Evolutionary conservation across 2,329 filamentous ascomycete genomes (phyloP).

Genomic region (Cladophialophora exuberans): DNA sequence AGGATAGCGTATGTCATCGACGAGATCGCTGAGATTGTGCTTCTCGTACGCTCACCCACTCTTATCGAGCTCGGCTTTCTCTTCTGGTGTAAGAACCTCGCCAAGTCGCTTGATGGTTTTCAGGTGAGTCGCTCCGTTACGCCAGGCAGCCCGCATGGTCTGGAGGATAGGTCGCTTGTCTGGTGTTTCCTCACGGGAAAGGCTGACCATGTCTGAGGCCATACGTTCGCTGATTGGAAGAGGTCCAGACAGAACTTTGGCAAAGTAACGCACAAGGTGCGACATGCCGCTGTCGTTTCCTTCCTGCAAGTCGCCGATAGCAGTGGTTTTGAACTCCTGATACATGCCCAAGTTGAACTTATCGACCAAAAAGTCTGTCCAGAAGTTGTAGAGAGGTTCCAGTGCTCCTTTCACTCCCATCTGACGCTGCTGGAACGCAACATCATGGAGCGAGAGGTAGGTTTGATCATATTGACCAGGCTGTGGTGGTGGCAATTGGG

Average conservation of each 20-base stretch:
- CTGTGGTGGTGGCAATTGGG: conserved; percentile 25
- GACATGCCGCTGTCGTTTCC: conserved; percentile 60
- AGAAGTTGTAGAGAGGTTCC: conserved; percentile 68
- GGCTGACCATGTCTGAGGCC: conserved; percentile 58
- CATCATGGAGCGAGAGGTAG: conserved; percentile 32
- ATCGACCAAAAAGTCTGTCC: conserved; percentile 71
- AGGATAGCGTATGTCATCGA: conserved; percentile 3
- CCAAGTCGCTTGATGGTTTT: conserved; percentile 61
- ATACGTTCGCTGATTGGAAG: conserved; percentile 57
- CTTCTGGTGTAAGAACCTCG: conserved; percentile 54
- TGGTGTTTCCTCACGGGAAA: conserved; percentile 54
- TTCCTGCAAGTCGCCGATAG: conserved; percentile 64
- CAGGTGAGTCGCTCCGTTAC: conserved; percentile 57
- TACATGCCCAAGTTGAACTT: conserved; percentile 79
- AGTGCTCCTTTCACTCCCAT: conserved; percentile 45
- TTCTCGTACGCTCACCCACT: conserved; percentile 25
- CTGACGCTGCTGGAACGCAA: conserved; percentile 39
- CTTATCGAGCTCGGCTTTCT: conserved; percentile 53
- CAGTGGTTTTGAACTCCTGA: conserved; percentile 70
- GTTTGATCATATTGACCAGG: conserved; percentile 39
- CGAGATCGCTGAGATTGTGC: background rate
- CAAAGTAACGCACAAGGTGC: conserved; percentile 69
- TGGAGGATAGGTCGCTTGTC: conserved; percentile 52
- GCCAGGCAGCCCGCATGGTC: conserved; percentile 57
- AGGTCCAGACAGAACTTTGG: conserved; percentile 57